Evolutionary conservation across 192 early-diverging fungal genomes (phyloP), one percentile per base, ranked within the genome.

Genomic region (Rhizophagus clarus): DNA sequence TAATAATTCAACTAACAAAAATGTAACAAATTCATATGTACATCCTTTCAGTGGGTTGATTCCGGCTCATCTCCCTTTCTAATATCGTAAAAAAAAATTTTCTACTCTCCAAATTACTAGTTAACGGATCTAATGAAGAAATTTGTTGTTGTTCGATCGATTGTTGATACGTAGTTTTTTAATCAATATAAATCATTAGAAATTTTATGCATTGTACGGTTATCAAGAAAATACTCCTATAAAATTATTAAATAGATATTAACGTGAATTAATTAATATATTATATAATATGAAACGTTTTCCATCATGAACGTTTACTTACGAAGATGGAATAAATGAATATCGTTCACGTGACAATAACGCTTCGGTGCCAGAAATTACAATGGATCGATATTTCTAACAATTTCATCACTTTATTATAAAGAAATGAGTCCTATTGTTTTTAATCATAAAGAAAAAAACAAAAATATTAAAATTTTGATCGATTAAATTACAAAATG

Each of bases 151-250:
- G 72, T 15, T 82, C 66, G 5, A 31, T 47, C 0, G 62, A 69
- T 26, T 22, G 22, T 37, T 37, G 34, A 37, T 37, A 37, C 2
- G 34, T 37, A 5, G 34, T 3, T 37, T 37, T 37, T 37, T n/a
- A 37, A 37, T 37, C 34, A 5, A 3, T 37, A 5, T 37, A 62
- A 17, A 0, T 11, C 60, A 9, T 29, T 56, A 26, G n/a, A 22
- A 64, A 32, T 68, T 45, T 42, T 76, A 77, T 3, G n/a, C 24
- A 17, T 26, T 3, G 24, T 74, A 80, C 81, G 45, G 85, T 81
- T 10, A 79, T 73, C 2, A 87, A 61, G 14, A 87, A 68, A 4
- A 82, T 32, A 72, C 60, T 17, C 68, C 68, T 3, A 37, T n/a
- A n/a, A n/a, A 5, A 37, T 5, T 37, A 37, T 40, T n/a, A 70